Evolutionary conservation across 169 alveolate species (phyloP).

Genomic region (Eimeria tenella): DNA sequence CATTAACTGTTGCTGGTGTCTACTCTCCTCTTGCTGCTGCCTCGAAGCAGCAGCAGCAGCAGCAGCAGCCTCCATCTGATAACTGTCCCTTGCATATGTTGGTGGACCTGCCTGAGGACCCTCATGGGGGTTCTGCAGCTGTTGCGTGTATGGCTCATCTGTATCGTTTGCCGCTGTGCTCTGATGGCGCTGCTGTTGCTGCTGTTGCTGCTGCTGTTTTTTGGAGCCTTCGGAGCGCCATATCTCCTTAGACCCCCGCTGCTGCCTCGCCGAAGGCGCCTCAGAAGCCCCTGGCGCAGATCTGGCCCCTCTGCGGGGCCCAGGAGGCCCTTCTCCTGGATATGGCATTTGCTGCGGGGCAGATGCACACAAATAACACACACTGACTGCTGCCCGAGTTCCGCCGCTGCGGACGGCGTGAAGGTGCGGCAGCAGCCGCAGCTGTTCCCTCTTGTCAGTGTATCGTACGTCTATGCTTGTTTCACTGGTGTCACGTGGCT

Average conservation of each 20-base stretch:
- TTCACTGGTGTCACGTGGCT: not conserved
- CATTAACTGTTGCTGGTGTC: constrained; percentile 45
- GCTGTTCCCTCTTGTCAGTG: not conserved
- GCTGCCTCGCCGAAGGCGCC: constrained; percentile 44
- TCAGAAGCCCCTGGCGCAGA: not conserved
- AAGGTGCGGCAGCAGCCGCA: not conserved
- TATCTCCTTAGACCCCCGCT: constrained; percentile 48
- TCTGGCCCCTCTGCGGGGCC: constrained; percentile 34
- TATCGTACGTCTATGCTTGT: not conserved
- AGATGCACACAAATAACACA: constrained; percentile 53
- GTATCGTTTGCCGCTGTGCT: constrained; percentile 8
- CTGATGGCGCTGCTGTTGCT: constrained; percentile 1
- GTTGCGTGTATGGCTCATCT: constrained; percentile 39
- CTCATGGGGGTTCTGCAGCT: not conserved
- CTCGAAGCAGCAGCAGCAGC: constrained; percentile 47
- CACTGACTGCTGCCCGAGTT: not conserved
- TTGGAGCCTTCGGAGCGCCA: constrained; percentile 37
- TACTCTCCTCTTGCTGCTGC: constrained; percentile 31
- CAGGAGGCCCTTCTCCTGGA: constrained; percentile 25
- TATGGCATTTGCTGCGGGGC: constrained; percentile 39
- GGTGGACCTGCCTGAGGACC: not conserved
- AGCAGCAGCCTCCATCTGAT: constrained; percentile 37
- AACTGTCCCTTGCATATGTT: not conserved
- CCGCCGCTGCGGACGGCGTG: not conserved
- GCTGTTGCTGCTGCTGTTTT: constrained; percentile 69